Evolutionary conservation across 2,329 filamentous ascomycete species (phyloP).

Genomic region (Madurella fahalii): DNA sequence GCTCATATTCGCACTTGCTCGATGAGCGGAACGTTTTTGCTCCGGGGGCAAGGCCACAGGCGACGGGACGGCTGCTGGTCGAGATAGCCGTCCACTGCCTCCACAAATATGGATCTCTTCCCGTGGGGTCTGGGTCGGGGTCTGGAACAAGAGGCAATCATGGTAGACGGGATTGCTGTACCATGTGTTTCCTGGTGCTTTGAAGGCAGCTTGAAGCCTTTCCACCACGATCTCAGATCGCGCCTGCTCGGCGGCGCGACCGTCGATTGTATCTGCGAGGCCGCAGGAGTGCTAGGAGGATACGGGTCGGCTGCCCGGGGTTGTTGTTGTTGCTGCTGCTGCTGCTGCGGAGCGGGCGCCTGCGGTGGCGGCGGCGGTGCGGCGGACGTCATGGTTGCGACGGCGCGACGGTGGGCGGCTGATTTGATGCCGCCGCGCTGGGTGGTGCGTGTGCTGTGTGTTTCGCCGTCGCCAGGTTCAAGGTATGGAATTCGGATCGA

Average conservation of each 20-base stretch:
- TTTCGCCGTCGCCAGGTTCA: constrained; percentile 17
- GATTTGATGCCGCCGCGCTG: constrained; percentile 15
- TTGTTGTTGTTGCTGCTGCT: constrained; percentile 17
- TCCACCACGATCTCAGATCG: constrained; percentile 96
- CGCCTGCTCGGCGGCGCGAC: constrained; percentile 70
- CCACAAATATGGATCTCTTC: constrained; percentile 21
- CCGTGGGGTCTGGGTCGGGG: constrained; percentile 17
- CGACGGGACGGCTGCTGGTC: constrained; percentile 7
- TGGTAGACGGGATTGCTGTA: constrained; percentile 41
- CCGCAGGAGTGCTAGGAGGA: constrained; percentile 5
- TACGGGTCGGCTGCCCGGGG: constrained; percentile 17
- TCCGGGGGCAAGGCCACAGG: constrained; percentile 12
- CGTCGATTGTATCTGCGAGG: constrained; percentile 38
- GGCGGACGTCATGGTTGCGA: constrained; percentile 32
- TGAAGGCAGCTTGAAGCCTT: constrained; percentile 74
- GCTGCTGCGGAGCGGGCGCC: constrained; percentile 16
- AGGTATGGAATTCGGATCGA: constrained; percentile 6
- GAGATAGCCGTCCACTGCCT: constrained; percentile 20
- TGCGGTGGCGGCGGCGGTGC: constrained; percentile 19
- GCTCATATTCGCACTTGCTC: constrained; percentile 26
- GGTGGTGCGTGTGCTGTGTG: constrained; percentile 6
- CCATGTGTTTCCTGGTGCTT: constrained; percentile 55
- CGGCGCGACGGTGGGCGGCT: constrained; percentile 22
- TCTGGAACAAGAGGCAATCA: background rate
- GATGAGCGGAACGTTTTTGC: constrained; percentile 15